These are phyloP conservation scores for Anthoceros angustus DNA, from an alignment of 225 moss, liverwort and hornwort genomes.

Conservation along the genomic window DNA sequence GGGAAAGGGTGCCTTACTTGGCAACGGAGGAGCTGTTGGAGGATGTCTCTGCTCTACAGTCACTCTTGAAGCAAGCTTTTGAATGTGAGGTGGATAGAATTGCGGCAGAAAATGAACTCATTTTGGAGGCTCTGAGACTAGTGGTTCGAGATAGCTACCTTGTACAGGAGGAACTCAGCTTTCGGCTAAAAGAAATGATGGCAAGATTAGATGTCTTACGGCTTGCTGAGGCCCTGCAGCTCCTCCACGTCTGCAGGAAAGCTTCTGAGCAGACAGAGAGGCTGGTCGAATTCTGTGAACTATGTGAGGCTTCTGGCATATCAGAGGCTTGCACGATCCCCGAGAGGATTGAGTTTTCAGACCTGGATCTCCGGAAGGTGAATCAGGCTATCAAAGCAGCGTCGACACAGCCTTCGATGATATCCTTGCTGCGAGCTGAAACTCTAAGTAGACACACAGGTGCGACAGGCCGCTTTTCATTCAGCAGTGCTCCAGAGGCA, in stretches of 20 bases:
- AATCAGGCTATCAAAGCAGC: conserved; percentile 23
- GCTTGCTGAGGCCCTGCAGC: conserved; percentile 21
- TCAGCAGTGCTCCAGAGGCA: neutral
- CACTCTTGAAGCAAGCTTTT: conserved; percentile 23
- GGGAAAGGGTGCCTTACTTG: conserved; percentile 21
- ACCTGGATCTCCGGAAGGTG: conserved; percentile 24
- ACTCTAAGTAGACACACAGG: neutral
- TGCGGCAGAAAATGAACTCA: conserved; percentile 17
- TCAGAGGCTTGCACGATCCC: conserved; percentile 19
- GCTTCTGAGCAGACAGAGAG: conserved; percentile 21
- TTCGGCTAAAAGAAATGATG: conserved; percentile 22
- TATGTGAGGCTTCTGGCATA: conserved; percentile 25
- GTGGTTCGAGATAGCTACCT: conserved; percentile 35
- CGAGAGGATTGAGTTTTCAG: conserved; percentile 13
- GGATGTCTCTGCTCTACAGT: conserved; percentile 21
- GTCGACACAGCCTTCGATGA: neutral
- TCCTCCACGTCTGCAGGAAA: conserved; percentile 26
- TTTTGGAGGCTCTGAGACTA: conserved; percentile 31
- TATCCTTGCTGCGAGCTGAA: neutral
- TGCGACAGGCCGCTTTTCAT: neutral
- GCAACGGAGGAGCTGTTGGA: conserved; percentile 19
- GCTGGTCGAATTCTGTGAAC: conserved; percentile 19
- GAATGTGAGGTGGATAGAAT: conserved; percentile 18
- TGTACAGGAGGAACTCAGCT: conserved; percentile 24
- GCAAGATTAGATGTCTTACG: conserved; percentile 15